Conservation (phyloP, 148 eudicot species). For the Arctostaphylos glauca region DNA sequence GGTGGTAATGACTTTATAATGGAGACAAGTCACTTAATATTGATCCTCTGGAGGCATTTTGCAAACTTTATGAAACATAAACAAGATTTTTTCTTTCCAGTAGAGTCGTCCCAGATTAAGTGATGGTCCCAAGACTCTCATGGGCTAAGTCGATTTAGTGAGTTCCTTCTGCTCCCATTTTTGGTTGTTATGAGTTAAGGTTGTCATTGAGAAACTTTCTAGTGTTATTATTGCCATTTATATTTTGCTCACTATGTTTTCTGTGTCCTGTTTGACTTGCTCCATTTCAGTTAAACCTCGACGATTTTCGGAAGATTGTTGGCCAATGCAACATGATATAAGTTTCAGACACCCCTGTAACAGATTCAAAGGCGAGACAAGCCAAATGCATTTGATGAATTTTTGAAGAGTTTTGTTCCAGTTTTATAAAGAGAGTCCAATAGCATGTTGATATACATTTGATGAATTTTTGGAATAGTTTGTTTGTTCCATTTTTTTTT, state of each 20-base stretch:
- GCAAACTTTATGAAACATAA: neutral
- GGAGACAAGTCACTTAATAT: neutral
- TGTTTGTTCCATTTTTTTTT: no score
- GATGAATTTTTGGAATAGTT: no score
- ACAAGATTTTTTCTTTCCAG: neutral
- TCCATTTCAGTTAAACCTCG: conserved; percentile 59
- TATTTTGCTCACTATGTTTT: neutral
- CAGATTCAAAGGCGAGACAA: neutral
- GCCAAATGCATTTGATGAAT: no score
- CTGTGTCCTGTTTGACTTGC: neutral
- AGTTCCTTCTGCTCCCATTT: neutral
- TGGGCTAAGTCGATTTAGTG: neutral
- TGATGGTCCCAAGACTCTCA: neutral
- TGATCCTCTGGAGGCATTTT: neutral
- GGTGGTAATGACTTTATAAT: neutral
- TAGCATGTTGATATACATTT: no score
- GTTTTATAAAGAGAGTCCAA: no score
- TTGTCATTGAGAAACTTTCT: neutral
- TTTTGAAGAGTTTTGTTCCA: no score
- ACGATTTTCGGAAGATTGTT: conserved; percentile 70
- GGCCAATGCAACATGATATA: conserved; percentile 62
- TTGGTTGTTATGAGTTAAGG: neutral
- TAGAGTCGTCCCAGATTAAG: neutral
- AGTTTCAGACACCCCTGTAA: conserved; percentile 20
- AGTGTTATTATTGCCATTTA: neutral